These are phyloP conservation scores for Melanogaster broomeanus DNA, from an alignment of 768 basidiomycete species.

Conservation along the genomic window DNA sequence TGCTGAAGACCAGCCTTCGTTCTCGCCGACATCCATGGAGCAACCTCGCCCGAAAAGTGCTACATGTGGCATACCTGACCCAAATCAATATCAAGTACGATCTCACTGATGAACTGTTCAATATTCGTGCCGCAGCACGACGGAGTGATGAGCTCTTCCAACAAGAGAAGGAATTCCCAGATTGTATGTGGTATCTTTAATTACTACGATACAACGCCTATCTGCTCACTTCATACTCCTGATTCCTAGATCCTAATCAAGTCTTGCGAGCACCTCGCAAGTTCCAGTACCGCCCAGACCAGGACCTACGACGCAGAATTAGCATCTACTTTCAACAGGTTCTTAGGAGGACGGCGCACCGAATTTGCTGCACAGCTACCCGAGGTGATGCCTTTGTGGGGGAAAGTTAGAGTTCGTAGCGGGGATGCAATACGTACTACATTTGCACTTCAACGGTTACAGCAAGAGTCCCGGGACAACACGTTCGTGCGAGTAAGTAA, in stretches of 20 bases:
- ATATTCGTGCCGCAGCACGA: not conserved
- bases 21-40: not conserved
- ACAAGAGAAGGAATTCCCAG: no score
- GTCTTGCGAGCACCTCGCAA: not conserved
- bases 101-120: not conserved
- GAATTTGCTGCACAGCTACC: not conserved
- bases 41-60: not conserved
- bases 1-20: not conserved
- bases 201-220: no score
- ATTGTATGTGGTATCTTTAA: no score
- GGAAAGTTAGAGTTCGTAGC: not conserved
- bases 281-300: not conserved
- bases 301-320: not conserved
- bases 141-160: no score
- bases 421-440: not conserved
- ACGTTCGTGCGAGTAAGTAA: not conserved
- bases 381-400: slow-evolving; percentile 1
- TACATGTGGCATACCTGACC: not conserved
- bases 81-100: not conserved
- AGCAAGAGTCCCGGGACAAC: not conserved
- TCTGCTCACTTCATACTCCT: not conserved
- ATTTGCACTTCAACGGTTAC: not conserved
- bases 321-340: not conserved
- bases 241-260: not conserved
- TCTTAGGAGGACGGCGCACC: not conserved